Percentiles rank a stretch among this genome's conserved stretches.
phyloP scores from a whole-genome alignment of 345 rosid species.

The Arabis hirsuta region DNA sequence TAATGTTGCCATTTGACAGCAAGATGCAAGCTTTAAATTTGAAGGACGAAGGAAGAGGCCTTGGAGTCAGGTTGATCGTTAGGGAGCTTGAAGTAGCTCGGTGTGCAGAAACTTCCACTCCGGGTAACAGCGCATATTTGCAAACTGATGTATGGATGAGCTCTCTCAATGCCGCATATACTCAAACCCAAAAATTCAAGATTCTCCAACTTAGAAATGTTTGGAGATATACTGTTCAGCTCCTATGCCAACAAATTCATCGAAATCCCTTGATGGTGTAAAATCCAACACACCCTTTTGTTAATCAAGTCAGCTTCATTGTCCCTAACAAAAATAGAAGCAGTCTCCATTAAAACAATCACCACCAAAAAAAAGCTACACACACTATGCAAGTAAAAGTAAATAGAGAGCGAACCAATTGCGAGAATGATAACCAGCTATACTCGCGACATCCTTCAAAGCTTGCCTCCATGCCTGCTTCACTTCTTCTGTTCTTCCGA shows the following conservation, averaged over 20 bases:
- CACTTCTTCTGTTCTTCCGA: background rate
- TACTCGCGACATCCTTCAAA: background rate
- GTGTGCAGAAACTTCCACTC: constrained; percentile 14
- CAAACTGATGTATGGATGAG: constrained; percentile 21
- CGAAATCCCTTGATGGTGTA: constrained; percentile 25
- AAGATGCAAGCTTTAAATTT: constrained; percentile 24
- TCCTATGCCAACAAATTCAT: constrained; percentile 7
- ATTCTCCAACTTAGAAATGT: constrained; percentile 26
- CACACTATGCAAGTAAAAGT: too few relatives aligned
- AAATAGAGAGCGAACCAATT: background rate
- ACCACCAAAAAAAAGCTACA: too few relatives aligned
- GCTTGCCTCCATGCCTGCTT: constrained; percentile 11
- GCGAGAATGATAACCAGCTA: constrained; percentile 1
- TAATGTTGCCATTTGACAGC: background rate
- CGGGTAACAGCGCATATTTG: constrained; percentile 19
- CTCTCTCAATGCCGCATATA: background rate
- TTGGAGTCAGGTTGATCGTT: constrained; percentile 5
- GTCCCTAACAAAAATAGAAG: constrained; percentile 3
- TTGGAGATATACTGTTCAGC: constrained; percentile 9
- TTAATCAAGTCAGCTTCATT: constrained; percentile 2
- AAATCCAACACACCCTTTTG: constrained; percentile 5
- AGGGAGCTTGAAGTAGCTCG: background rate
- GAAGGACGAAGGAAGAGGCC: background rate
- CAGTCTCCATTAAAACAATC: background rate
- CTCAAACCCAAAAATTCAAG: background rate